Conservation (phyloP, 208 protist genomes). For the Strigomonas galati region DNA sequence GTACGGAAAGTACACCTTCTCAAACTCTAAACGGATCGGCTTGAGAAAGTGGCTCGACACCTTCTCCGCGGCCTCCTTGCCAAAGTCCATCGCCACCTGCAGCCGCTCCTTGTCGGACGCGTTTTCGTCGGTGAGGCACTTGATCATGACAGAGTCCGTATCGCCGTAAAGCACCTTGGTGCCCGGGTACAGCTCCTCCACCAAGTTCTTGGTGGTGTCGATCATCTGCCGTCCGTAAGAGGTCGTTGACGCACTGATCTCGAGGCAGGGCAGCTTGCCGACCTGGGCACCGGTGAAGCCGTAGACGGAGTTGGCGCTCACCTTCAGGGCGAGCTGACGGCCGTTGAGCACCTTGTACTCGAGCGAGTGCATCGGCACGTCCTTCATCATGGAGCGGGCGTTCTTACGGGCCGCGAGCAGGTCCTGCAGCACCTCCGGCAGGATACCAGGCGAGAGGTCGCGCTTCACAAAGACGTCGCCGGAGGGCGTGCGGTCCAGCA, state of each 20-base stretch:
- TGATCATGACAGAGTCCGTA: constrained; percentile 99
- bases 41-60: constrained; percentile 80
- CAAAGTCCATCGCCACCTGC: constrained; percentile 71
- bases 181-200: constrained; percentile 96
- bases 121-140: constrained; percentile 63
- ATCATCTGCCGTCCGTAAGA: constrained; percentile 99
- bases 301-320: constrained; percentile 99
- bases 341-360: constrained; percentile 96
- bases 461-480: constrained; percentile 80
- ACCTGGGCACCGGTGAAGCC: constrained; percentile 98
- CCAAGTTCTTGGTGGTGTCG: constrained; percentile 92
- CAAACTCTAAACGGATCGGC: constrained; percentile 99
- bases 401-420: constrained; percentile 76
- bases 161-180: constrained; percentile 99
- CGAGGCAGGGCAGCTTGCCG: constrained; percentile 99
- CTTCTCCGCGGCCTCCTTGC: constrained; percentile 90
- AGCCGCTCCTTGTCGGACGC: constrained; percentile 63
- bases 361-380: constrained; percentile 69
- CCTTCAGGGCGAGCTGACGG: constrained; percentile 99
- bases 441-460: constrained; percentile 68
- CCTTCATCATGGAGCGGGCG: constrained; percentile 80
- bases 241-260: constrained; percentile 94
- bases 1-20: constrained; percentile 99
- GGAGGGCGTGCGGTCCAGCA: constrained; percentile 67
- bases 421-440: constrained; percentile 86